phyloP scores from a whole-genome alignment of 1,139 yeast species.

The Magnusiomyces paraingens region DNA sequence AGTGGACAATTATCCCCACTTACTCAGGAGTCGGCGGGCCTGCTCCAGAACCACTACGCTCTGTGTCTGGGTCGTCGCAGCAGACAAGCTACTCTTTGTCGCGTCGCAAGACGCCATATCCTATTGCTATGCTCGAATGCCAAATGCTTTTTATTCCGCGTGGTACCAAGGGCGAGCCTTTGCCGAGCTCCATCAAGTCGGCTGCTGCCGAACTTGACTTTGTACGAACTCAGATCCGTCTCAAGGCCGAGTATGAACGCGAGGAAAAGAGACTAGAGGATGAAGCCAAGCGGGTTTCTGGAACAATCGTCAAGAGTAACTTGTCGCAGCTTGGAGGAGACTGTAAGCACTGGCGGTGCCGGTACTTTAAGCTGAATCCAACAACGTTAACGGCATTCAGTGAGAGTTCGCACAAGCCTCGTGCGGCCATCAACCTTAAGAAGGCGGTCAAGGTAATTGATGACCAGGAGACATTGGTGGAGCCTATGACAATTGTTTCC shows the following conservation, averaged over 20 bases:
- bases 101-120: constrained; percentile 46
- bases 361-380: constrained; percentile 56
- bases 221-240: not conserved
- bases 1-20: constrained; percentile 54
- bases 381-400: constrained; percentile 60
- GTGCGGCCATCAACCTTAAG: constrained; percentile 63
- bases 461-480: constrained; percentile 22
- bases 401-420: constrained; percentile 52
- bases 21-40: not conserved
- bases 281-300: not conserved
- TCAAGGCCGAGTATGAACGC: not conserved
- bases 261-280: constrained; percentile 3
- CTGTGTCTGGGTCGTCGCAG: not conserved
- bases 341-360: constrained; percentile 54
- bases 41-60: not conserved
- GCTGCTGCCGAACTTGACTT: constrained; percentile 31
- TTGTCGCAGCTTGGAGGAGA: constrained; percentile 77
- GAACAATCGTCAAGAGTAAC: constrained; percentile 45
- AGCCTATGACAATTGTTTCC: constrained; percentile 26
- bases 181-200: constrained; percentile 48
- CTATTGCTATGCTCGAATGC: constrained; percentile 57
- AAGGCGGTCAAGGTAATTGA: constrained; percentile 46
- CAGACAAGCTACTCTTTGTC: not conserved
- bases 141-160: constrained; percentile 67
- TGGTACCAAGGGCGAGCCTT: constrained; percentile 39